A percentile compares a stretch with the other conserved stretches of the same genome.
phyloP scores from a whole-genome alignment of 2,329 filamentous ascomycete genomes.

The Phoma sp. region DNA sequence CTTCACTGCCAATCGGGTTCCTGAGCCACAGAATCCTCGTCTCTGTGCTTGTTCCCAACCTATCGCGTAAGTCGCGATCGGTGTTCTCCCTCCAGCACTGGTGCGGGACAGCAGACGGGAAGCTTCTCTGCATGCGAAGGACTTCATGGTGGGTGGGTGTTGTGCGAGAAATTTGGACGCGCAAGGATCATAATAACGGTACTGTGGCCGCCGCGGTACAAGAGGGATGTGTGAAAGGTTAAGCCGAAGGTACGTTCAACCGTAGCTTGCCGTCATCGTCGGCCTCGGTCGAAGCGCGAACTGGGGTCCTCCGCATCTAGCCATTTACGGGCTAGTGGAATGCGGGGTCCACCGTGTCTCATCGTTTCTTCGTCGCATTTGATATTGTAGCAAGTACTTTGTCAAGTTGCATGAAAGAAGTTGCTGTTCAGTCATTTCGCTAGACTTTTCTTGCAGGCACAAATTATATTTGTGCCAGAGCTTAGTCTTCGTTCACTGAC shows the following conservation, averaged over 20 bases:
- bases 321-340: neutral
- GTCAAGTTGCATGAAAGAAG: too few species aligned
- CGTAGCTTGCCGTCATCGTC: slow-evolving; percentile 26
- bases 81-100: slow-evolving; percentile 24
- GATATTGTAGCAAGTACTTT: too few species aligned
- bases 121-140: slow-evolving; percentile 39
- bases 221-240: slow-evolving; percentile 12
- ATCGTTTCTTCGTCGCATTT: too few species aligned
- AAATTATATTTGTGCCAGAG: too few species aligned
- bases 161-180: slow-evolving; percentile 15
- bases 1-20: slow-evolving; percentile 63
- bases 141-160: slow-evolving; percentile 36
- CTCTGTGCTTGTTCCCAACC: slow-evolving; percentile 31
- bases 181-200: slow-evolving; percentile 34
- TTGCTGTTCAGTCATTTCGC: too few species aligned
- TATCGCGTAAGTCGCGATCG: slow-evolving; percentile 31
- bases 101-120: slow-evolving; percentile 34
- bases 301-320: slow-evolving; percentile 18
- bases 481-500: too few species aligned
- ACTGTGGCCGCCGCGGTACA: slow-evolving; percentile 24
- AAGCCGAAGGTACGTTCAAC: slow-evolving; percentile 16
- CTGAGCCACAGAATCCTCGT: slow-evolving; percentile 49
- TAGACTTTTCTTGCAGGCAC: too few species aligned
- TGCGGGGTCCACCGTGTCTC: neutral
- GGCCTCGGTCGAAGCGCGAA: slow-evolving; percentile 24